Base-by-base conservation (phyloP, 2,329 filamentous ascomycete genomes). In the Acrodontium crateriforme region DNA sequence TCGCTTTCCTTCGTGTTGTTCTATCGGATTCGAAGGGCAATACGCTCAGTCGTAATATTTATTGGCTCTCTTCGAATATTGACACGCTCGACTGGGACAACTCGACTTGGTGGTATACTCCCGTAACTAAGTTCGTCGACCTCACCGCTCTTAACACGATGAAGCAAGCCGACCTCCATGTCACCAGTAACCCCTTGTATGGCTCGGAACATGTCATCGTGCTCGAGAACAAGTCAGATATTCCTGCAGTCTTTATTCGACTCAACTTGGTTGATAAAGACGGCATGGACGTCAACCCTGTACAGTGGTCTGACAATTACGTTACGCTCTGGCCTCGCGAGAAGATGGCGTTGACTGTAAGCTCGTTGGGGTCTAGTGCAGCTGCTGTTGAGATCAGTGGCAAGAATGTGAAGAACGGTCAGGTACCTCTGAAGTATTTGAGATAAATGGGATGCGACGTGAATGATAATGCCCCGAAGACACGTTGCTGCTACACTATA, bases 31-130 rank as follows among this genome's bases (percentile, higher is more conserved):
- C 16, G 6, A 10, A 21, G 4, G 17, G 23, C 24, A 18, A 23
- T 9, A 17, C 13, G 8, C 28, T 30, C 3, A 34, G 31, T 25
- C 31, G 31, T 12, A 34, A 34, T 17, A 25, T 34, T 18, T 34
- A 34, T 19, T 34, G 31, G 31, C 27, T 30, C 6, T 19, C 31
- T 6, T 15, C 27, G 7, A 9, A 6, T 9, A 20, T 16, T 16
- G 31, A 34, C 11, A 21, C 19, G 17, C 27, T 34, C 4, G 24
- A 30, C 16, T 34, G 31, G 31, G 19, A 34, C 12, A 16, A 23
- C 11, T 34, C 31, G 15, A 29, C 31, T 7, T 34, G 31, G 31
- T 34, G 24, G 19, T 28, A 29, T 20, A 34, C 31, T 3, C 31
- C 31, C 12, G 27, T 30, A 5, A 29, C 24, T 4, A 14, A 22